Evolutionary conservation across 371 early-diverging fungal species (phyloP), one percentile per base, ranked within the genome.

Genomic region (Batkoa obscura): DNA sequence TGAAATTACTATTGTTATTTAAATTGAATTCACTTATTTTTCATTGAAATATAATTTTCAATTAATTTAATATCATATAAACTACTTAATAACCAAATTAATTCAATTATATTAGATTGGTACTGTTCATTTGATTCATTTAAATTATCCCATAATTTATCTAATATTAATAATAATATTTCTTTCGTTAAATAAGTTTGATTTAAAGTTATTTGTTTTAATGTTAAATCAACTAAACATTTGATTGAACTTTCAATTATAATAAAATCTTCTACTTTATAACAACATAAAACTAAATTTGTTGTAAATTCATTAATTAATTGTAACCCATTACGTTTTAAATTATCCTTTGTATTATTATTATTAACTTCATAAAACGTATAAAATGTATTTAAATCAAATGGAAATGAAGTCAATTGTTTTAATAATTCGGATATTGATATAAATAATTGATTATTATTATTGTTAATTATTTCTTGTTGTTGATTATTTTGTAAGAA

Each of bases 351-450:
- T 23, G 0, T 23, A 23, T 23, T 23, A 23, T 23, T 23, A 23
- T 23, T 23, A 23, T 23, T 23, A 23, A 23, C 23, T 23, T 23
- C 23, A 23, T 23, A 23, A 23, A 23, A 23, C 23, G 23, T 23
- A 23, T 23, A 23, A 23, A 23, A 23, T 23, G 23, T 23, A 32
- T 47, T 15, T 15, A 32, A 32, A 4, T 15, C 48, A 9, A 53
- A 35, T 6, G 34, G 53, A 31, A 53, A 53, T 9, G 53, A 53
- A 6, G 53, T 53, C 38, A 53, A 39, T 30, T 53, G 53, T 30
- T 41, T 53, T n/a, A 53, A 34, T 15, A 53, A 15, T 2, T n/a
- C 32, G 30, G 38, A 53, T 3, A 39, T n/a, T 8, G n/a, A 39
- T 15, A 38, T 36, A 31, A 53, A 53, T 23, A 15, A 9, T 23